Conservation (phyloP, 495 filamentous ascomycete species). For the Trichocladium uniseriatum region DNA sequence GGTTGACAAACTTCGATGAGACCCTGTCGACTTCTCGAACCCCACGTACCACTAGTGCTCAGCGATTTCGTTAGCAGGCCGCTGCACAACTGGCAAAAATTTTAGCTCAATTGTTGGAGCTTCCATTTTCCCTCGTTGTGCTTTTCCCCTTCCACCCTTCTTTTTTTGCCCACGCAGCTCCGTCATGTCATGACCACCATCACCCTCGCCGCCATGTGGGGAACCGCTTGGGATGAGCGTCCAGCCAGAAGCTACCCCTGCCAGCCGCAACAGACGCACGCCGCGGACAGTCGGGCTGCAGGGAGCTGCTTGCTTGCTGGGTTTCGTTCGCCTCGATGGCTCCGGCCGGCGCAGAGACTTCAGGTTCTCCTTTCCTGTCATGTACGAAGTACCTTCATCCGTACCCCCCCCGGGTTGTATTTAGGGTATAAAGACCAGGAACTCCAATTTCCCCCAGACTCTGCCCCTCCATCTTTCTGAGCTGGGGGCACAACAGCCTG, state of each 20-base stretch:
- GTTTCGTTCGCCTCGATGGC: slow-evolving; percentile 19
- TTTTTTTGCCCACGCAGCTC: neutral
- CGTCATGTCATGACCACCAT: slow-evolving; percentile 19
- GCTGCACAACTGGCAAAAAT: slow-evolving; percentile 4
- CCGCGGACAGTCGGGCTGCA: slow-evolving; percentile 15
- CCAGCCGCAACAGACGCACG: slow-evolving; percentile 7
- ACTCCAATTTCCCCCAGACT: slow-evolving; percentile 28
- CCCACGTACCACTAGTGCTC: neutral
- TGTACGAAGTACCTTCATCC: neutral
- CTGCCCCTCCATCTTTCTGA: slow-evolving; percentile 33
- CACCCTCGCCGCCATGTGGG: slow-evolving; percentile 18
- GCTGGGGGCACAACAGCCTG: slow-evolving; percentile 36
- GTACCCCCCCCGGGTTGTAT: slow-evolving; percentile 10
- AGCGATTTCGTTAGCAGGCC: slow-evolving; percentile 5
- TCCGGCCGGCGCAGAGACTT: slow-evolving; percentile 18
- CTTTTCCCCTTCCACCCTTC: slow-evolving; percentile 1
- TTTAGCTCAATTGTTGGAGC: slow-evolving; percentile 11
- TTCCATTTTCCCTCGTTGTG: slow-evolving; percentile 8
- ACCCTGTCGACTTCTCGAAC: too few species aligned
- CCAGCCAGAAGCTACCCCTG: slow-evolving; percentile 11
- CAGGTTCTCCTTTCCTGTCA: slow-evolving; percentile 17
- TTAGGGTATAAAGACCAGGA: slow-evolving; percentile 39
- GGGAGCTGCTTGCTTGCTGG: slow-evolving; percentile 23
- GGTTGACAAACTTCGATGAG: too few species aligned
- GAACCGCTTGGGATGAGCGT: slow-evolving; percentile 3